phyloP scores from a whole-genome alignment of 1,284 basidiomycete species.

The Boletellus sp. region DNA sequence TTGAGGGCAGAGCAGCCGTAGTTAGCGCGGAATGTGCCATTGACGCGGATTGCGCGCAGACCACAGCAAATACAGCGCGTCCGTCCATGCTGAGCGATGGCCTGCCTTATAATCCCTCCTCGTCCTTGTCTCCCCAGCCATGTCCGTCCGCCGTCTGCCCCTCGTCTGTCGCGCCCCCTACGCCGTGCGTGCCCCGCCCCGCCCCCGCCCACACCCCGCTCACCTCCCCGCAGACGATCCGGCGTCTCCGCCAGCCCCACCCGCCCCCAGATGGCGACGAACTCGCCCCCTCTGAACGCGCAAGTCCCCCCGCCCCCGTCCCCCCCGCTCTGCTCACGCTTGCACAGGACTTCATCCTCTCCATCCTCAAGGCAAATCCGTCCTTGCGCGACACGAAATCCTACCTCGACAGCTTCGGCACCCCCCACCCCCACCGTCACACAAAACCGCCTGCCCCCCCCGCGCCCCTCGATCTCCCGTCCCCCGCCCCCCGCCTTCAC shows the following conservation, averaged over 20 bases:
- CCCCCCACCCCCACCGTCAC: constrained; percentile 38
- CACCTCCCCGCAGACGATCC: constrained; percentile 42
- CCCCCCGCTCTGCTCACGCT: constrained; percentile 7
- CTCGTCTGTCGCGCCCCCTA: neutral
- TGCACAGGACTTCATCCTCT: constrained; percentile 90
- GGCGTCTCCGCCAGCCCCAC: constrained; percentile 39
- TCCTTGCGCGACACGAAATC: constrained; percentile 87
- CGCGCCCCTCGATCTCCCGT: constrained; percentile 19
- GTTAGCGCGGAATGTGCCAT: constrained; percentile 27
- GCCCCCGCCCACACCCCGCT: neutral
- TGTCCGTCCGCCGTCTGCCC: neutral
- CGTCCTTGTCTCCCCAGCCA: neutral
- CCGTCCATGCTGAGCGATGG: neutral
- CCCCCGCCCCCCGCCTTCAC: constrained; percentile 12
- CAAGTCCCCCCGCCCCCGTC: constrained; percentile 27
- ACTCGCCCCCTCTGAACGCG: constrained; percentile 49
- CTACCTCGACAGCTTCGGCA: constrained; percentile 85
- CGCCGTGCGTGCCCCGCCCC: neutral
- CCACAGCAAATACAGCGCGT: constrained; percentile 33
- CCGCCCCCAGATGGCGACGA: constrained; percentile 42
- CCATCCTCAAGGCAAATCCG: constrained; percentile 90
- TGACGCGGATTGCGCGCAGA: constrained; percentile 27
- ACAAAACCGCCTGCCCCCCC: constrained; percentile 25
- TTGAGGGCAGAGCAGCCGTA: constrained; percentile 3
- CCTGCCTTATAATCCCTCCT: neutral